Percentiles rank a stretch among this genome's conserved stretches.
Evolutionary conservation across 2,329 filamentous ascomycete genomes (phyloP).

Genomic region (Simplicillium aogashimaense): DNA sequence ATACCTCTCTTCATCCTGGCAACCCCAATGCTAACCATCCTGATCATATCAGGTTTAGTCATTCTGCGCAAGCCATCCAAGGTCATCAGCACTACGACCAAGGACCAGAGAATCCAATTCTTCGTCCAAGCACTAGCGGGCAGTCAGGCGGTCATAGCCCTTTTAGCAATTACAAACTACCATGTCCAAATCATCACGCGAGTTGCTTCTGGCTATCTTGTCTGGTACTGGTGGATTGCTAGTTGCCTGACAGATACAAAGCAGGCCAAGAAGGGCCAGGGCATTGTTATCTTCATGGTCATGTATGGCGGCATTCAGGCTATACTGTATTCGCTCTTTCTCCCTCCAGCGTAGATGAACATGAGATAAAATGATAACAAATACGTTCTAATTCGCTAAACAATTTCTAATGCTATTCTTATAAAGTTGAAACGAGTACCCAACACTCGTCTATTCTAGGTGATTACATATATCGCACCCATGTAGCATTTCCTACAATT

Average conservation of each 20-base stretch:
- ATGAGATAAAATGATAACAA: neutral
- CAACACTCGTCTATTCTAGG: too few species aligned
- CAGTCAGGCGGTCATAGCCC: slow-evolving; percentile 61
- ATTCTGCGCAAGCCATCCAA: slow-evolving; percentile 16
- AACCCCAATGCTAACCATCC: slow-evolving; percentile 60
- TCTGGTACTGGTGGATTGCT: slow-evolving; percentile 82
- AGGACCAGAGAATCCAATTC: slow-evolving; percentile 9
- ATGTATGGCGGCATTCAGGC: slow-evolving; percentile 79
- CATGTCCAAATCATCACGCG: slow-evolving; percentile 93
- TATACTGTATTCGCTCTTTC: slow-evolving; percentile 76
- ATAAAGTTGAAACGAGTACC: neutral
- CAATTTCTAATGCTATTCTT: neutral
- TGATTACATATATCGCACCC: neutral
- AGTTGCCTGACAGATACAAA: slow-evolving; percentile 26
- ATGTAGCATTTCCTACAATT: slow-evolving; percentile 2
- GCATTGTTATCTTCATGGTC: slow-evolving; percentile 57
- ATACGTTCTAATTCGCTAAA: neutral
- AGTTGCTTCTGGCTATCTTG: slow-evolving; percentile 75
- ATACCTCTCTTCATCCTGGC: slow-evolving; percentile 81
- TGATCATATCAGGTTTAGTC: slow-evolving; percentile 45
- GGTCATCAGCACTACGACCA: slow-evolving; percentile 1
- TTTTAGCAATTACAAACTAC: slow-evolving; percentile 66
- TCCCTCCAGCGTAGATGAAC: slow-evolving; percentile 78
- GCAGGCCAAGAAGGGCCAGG: slow-evolving; percentile 19
- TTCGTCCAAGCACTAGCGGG: slow-evolving; percentile 52